Conservation (phyloP, 2,329 filamentous ascomycete genomes). For the Colletotrichum lindemuthianum region DNA sequence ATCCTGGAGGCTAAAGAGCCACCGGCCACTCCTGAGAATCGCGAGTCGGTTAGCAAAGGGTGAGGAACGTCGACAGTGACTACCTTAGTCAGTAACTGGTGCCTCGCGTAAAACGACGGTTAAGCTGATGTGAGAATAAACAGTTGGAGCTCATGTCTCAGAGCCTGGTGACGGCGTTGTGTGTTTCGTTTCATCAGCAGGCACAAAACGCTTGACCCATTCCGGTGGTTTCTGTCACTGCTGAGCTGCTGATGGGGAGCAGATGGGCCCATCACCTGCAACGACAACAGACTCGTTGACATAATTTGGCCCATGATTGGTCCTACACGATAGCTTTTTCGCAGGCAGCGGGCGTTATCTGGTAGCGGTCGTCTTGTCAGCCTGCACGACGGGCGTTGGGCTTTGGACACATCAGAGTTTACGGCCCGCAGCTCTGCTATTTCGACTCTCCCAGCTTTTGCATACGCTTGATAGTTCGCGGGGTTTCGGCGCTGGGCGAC, state of each 20-base stretch:
- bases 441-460: background rate
- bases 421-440: constrained; percentile 2
- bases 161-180: constrained; percentile 25
- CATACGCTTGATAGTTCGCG: background rate
- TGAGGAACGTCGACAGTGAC: background rate
- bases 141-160: constrained; percentile 23
- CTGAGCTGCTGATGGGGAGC: constrained; percentile 21
- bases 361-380: constrained; percentile 15
- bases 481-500: background rate
- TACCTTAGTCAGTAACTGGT: background rate
- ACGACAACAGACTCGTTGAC: background rate
- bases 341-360: constrained; percentile 16
- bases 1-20: background rate
- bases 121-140: constrained; percentile 20
- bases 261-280: background rate
- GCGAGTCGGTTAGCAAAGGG: background rate
- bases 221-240: constrained; percentile 16
- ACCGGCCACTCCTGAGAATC: constrained; percentile 16
- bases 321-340: too few species aligned
- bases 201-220: constrained; percentile 24
- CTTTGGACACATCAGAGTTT: constrained; percentile 10
- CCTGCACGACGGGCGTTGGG: constrained; percentile 19
- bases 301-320: constrained; percentile 11
- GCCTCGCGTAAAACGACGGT: constrained; percentile 17
- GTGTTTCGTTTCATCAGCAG: constrained; percentile 33